Conservation (phyloP, 208 protist genomes). For the Acanthamoeba triangularis region DNA sequence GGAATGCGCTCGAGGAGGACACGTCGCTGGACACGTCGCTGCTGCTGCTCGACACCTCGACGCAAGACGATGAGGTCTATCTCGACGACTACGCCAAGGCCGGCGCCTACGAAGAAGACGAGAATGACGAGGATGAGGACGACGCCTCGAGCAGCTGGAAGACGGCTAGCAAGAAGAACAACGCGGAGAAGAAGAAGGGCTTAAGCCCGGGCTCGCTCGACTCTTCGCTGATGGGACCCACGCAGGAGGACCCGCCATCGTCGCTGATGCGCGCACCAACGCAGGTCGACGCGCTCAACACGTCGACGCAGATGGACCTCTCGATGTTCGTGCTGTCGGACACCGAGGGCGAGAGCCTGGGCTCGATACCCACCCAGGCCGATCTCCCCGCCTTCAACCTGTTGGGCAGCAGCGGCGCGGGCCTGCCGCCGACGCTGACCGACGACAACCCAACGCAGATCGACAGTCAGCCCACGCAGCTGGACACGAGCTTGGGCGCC, state of each 20-base stretch:
- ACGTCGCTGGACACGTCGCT: not conserved
- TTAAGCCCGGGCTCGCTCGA: not conserved
- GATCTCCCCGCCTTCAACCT: not conserved
- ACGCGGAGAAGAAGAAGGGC: not conserved
- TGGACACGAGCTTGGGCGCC: not conserved
- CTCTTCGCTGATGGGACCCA: not conserved
- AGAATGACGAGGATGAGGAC: not conserved
- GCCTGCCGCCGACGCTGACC: not conserved
- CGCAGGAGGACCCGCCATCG: not conserved
- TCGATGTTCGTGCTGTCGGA: not conserved
- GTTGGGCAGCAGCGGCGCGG: not conserved
- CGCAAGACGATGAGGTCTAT: conserved; percentile 4
- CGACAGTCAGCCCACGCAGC: conserved; percentile 26
- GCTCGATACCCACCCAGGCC: not conserved
- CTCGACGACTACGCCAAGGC: not conserved
- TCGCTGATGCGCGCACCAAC: not conserved
- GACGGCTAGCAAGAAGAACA: not conserved
- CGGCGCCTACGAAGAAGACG: not conserved
- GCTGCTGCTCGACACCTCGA: conserved; percentile 30
- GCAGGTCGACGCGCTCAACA: not conserved
- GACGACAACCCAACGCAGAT: conserved; percentile 13
- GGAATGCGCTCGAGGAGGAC: not conserved
- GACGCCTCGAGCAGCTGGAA: not conserved
- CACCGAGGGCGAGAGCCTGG: not conserved
- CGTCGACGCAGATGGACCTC: conserved; percentile 12